Evolutionary conservation across 345 rosid genomes (phyloP).

Genomic region (Capsella bursapastoris): DNA sequence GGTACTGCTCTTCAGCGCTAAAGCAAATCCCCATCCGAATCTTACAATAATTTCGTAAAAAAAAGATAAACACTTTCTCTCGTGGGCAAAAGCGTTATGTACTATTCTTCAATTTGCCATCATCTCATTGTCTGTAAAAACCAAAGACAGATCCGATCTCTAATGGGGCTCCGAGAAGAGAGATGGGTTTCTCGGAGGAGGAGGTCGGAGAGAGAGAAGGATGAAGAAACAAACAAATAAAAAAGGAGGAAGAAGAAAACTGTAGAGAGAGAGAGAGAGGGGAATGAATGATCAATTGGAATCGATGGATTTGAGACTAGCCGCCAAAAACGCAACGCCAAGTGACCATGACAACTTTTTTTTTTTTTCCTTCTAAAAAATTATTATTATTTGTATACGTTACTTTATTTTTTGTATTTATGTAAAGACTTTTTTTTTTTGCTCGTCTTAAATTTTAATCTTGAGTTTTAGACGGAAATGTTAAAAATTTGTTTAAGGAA

Average conservation of each 20-base stretch:
- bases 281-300: constrained; percentile 41
- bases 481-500: too few species aligned
- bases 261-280: constrained; percentile 18
- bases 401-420: too few species aligned
- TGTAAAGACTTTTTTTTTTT: too few species aligned
- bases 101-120: constrained; percentile 1
- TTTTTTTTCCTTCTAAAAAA: not conserved
- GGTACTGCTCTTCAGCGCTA: constrained; percentile 43
- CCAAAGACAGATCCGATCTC: constrained; percentile 30
- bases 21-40: constrained; percentile 52
- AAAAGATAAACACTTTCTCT: not conserved
- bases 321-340: constrained; percentile 57
- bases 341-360: constrained; percentile 15
- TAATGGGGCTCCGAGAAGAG: constrained; percentile 9
- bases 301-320: constrained; percentile 41
- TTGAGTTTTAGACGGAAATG: too few species aligned
- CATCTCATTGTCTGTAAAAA: constrained; percentile 11
- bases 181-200: constrained; percentile 26
- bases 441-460: too few species aligned
- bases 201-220: constrained; percentile 21
- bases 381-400: not conserved
- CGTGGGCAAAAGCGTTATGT: not conserved
- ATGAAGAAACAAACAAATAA: not conserved
- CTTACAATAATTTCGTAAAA: not conserved
- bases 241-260: constrained; percentile 14